Evolutionary conservation across 345 rosid species (phyloP), one percentile per base, ranked within the genome.

Genomic region (Arabis hirsuta): DNA sequence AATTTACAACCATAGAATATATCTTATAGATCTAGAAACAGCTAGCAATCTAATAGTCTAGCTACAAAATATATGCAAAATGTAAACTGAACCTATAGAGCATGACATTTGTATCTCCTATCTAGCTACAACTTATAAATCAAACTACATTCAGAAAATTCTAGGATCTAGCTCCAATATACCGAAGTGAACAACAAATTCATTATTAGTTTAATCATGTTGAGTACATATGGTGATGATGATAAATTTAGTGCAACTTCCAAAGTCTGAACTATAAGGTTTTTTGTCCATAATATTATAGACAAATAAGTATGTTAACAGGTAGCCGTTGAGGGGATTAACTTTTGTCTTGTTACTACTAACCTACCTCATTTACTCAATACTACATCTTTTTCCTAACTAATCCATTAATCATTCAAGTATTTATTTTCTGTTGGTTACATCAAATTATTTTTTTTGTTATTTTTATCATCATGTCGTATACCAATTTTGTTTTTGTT

Each of bases 341-440:
- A 63, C 56, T 65, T 55, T 45, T 34, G 32, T 63, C 65, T 36
- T 55, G 58, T 50, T 63, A 73, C 77, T 65, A 72, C 69, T 53
- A 52, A 39, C 76, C 62, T 52, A 65, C 71, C 16, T 55, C 68
- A 63, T 63, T 62, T 62, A 72, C 55, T 42, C 47, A 42, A 7
- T 36, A 36, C 32, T 53, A 42, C 54, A 71, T 52, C 0, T 13
- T 31, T 53, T 4, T 62, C 29, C 48, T 72, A 62, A 31, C 9
- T 52, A 29, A 10, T 34, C 7, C 46, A 31, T 20, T 29, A 5
- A 26, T 46, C 44, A 34, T 55, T 68, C 39, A 38, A 29, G 20
- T 44, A 16, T 43, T n/a, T 26, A 9, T 3, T 19, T 32, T 47
- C 6, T 6, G 11, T 12, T 22, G 13, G 20, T 47, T 58, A 48